Base-by-base conservation (phyloP, 768 basidiomycete species). In the Aureoboletus auriporus region DNA sequence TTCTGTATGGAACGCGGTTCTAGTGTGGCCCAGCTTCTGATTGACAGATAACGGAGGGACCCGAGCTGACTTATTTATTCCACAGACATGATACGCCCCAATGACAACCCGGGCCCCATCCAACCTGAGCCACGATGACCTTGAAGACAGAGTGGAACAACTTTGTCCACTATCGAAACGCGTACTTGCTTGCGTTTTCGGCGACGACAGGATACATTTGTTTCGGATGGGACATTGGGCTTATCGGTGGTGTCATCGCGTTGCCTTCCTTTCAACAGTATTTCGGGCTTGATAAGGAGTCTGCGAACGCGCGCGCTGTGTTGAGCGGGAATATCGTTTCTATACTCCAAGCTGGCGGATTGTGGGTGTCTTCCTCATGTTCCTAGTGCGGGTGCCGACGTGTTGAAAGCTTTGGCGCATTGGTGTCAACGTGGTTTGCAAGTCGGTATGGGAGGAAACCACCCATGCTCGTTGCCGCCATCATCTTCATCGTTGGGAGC, bases 251-350 rank as follows among this genome's bases (percentile, higher is more conserved):
- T 11, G 59, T 71, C 5, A 49, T 71, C 43, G 47, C 67, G 5
- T 53, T 71, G n/a, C 64, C 65, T 30, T 69, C 69, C 16, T 71
- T 71, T 51, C 53, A 62, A 56, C 48, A 60, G 39, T 69, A 68
- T 39, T 71, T 71, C 33, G 68, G 61, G 16, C 52, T 71, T 16
- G 51, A 66, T 14, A 49, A 60, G 17, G 51, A 60, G 33, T 58
- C 66, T 16, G 39, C 52, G n/a, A 40, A 52, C 26, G 56, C 62
- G 8, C 39, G 44, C 6, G 69, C 69, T 3, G 46, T 57, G 20
- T 49, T 72, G 39, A 63, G 48, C 20, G 71, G 71, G 3, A 69
- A 70, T 46, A 66, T 73, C 37, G 72, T 72, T 2, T 64, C 72
- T 26, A 52, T 72, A 3, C 50, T 72, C 12, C 70, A 69, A 33